Percentiles rank a stretch among this genome's conserved stretches.
Evolutionary conservation across 179 eudicot species (phyloP).

Genomic region (Camellia oleifera): DNA sequence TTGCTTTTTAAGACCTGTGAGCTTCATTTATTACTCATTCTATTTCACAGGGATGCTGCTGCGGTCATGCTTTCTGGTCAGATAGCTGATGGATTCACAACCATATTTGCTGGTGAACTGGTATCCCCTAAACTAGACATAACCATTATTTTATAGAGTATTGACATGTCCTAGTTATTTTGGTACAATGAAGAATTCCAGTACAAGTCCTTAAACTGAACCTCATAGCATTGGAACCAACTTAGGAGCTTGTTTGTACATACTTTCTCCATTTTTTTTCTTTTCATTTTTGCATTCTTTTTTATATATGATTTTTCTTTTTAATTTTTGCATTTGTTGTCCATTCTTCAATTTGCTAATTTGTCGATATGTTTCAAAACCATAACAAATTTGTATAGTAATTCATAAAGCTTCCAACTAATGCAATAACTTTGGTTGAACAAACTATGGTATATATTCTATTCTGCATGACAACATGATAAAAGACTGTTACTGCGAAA

Average conservation of each 20-base stretch:
- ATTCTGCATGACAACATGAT: neutral
- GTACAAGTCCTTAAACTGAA: neutral
- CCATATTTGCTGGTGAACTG: constrained; percentile 90
- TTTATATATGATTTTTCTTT: neutral
- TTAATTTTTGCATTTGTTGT: neutral
- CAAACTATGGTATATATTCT: neutral
- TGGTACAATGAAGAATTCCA: neutral
- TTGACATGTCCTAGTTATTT: neutral
- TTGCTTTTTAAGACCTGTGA: neutral
- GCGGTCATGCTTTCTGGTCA: constrained; percentile 91
- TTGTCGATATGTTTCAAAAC: neutral
- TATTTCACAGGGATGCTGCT: constrained; percentile 64
- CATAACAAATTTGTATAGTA: neutral
- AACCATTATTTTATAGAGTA: neutral
- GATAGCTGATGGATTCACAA: constrained; percentile 84
- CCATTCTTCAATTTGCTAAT: neutral
- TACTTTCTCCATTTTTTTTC: neutral
- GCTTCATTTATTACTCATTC: neutral
- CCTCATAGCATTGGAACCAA: neutral
- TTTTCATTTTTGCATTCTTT: constrained; percentile 6
- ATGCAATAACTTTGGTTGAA: neutral
- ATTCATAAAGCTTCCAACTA: neutral
- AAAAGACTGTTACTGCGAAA: neutral
- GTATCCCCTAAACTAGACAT: constrained; percentile 29
- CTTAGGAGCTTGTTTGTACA: neutral